phyloP scores from a whole-genome alignment of 2,329 filamentous ascomycete species.

The Aureobasidium sp. region DNA sequence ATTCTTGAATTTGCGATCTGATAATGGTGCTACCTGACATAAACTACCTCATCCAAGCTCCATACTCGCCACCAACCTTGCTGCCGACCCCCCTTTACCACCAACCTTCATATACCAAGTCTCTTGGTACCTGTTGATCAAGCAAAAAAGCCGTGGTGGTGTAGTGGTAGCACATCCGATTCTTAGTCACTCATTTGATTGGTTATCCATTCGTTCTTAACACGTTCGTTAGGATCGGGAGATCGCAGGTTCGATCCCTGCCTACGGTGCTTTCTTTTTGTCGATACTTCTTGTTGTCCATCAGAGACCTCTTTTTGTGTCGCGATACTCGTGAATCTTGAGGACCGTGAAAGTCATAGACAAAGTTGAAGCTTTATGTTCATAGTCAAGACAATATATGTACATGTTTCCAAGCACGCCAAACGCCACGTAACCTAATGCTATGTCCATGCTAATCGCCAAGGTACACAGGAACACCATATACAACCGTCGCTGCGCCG shows the following conservation, averaged over 20 bases:
- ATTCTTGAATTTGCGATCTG: background rate
- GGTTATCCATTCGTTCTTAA: no score
- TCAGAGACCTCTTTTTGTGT: background rate
- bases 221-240: background rate
- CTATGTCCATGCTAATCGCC: constrained; percentile 19
- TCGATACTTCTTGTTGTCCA: background rate
- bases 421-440: background rate
- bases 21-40: background rate
- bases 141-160: background rate
- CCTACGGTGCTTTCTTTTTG: background rate
- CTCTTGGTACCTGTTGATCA: no score
- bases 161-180: background rate
- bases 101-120: background rate
- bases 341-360: background rate
- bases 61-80: background rate
- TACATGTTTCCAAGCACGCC: background rate
- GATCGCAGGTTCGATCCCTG: background rate
- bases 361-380: background rate
- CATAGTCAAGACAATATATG: background rate
- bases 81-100: no score
- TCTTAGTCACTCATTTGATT: no score
- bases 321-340: no score
- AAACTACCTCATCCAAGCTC: background rate
- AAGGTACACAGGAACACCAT: constrained; percentile 88
- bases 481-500: constrained; percentile 86